Evolutionary conservation across 345 rosid genomes (phyloP).

Genomic region (Cardamine occulta): DNA sequence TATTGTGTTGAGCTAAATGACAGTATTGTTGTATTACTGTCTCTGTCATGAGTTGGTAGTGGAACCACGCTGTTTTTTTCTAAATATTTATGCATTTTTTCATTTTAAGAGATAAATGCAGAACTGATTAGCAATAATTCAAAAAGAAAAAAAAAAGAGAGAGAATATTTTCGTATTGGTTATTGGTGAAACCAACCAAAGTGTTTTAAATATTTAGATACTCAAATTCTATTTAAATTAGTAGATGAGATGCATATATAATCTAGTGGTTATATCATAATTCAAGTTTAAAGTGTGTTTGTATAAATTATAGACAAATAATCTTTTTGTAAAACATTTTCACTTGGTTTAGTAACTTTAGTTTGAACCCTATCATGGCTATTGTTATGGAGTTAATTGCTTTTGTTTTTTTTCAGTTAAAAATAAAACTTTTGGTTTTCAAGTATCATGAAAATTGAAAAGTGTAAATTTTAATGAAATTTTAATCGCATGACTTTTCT

Average conservation of each 20-base stretch:
- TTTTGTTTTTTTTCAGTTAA: no score
- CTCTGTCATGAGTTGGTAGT: constrained; percentile 9
- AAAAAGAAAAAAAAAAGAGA: not conserved
- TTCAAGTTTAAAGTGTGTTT: not conserved
- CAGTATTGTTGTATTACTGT: not conserved
- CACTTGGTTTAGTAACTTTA: not conserved
- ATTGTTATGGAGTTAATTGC: no score
- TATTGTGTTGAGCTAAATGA: not conserved
- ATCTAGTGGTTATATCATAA: not conserved
- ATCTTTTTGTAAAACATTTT: not conserved
- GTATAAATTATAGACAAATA: not conserved
- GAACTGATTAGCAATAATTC: not conserved
- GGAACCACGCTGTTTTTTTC: not conserved
- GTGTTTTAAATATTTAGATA: not conserved
- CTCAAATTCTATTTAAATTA: not conserved
- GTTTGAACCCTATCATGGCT: not conserved
- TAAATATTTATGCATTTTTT: not conserved
- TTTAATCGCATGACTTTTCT: not conserved
- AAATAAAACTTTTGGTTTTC: not conserved
- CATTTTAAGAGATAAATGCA: not conserved
- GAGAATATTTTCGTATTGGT: not conserved
- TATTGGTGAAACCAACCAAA: constrained; percentile 13
- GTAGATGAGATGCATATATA: not conserved
- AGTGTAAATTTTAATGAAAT: not conserved
- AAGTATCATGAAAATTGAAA: constrained; percentile 9